Percentiles rank a stretch among this genome's conserved stretches.
These are phyloP conservation scores for Blastobotrys proliferans DNA, from an alignment of 1,139 yeast genomes.

Conservation along the genomic window DNA sequence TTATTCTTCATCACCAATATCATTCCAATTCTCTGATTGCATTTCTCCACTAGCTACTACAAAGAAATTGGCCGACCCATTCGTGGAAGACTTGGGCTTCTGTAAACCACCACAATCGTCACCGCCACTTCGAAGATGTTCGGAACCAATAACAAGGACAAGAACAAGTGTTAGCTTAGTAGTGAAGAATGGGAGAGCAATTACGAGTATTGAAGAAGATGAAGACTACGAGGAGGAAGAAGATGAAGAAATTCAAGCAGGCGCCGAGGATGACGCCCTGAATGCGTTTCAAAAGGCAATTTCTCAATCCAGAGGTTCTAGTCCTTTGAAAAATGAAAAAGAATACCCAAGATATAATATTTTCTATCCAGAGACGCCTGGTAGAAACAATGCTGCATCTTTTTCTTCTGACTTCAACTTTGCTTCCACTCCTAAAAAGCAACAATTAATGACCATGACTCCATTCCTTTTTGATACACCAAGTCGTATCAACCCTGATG, in stretches of 20 bases:
- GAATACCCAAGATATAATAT: too few species aligned
- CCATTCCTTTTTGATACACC: slow-evolving; percentile 11
- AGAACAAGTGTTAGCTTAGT: slow-evolving; percentile 10
- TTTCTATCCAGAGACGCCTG: background rate
- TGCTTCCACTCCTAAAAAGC: slow-evolving; percentile 4
- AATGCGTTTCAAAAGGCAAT: slow-evolving; percentile 13
- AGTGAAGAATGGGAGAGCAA: slow-evolving; percentile 13
- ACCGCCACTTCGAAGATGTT: background rate
- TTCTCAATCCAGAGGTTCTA: too few species aligned
- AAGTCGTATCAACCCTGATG: slow-evolving; percentile 11
- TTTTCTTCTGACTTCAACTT: background rate
- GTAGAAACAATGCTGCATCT: background rate
- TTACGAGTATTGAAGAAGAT: background rate
- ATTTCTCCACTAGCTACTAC: background rate
- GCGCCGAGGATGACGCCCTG: slow-evolving; percentile 12
- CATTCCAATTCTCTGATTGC: background rate
- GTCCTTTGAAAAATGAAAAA: too few species aligned
- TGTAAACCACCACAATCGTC: slow-evolving; percentile 1
- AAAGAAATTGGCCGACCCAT: slow-evolving; percentile 8
- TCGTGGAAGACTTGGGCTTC: slow-evolving; percentile 6
- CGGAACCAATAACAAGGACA: background rate
- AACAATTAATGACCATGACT: background rate
- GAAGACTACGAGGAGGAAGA: slow-evolving; percentile 4
- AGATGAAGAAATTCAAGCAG: background rate
- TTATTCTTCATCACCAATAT: background rate